A percentile compares a stretch with the other conserved stretches of the same genome.
These are phyloP conservation scores for Pseudogymnoascus sp. DNA, from an alignment of 2,329 filamentous ascomycete genomes.

Conservation along the genomic window DNA sequence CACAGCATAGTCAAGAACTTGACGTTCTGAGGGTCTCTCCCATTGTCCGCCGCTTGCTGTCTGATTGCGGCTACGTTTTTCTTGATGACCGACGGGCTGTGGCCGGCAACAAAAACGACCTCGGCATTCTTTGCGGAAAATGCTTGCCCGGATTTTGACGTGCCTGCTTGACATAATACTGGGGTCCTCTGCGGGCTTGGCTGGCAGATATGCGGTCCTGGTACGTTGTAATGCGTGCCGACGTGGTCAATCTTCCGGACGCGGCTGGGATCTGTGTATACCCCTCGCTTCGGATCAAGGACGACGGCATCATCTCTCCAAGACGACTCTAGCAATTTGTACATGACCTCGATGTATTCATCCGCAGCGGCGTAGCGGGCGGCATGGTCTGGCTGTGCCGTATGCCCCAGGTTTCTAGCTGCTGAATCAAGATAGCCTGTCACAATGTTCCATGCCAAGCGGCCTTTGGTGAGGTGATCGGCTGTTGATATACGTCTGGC, in stretches of 20 bases:
- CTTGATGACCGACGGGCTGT: conserved; percentile 53
- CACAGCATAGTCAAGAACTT: conserved; percentile 63
- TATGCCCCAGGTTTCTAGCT: conserved; percentile 53
- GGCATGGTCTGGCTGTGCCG: conserved; percentile 55
- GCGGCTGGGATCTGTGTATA: conserved; percentile 52
- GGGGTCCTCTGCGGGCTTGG: conserved; percentile 62
- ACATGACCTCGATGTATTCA: conserved; percentile 56
- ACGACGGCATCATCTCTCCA: conserved; percentile 61
- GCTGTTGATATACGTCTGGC: conserved; percentile 57
- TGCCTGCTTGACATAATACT: conserved; percentile 61
- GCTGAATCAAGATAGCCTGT: conserved; percentile 63
- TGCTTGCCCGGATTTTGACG: conserved; percentile 55
- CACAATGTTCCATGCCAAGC: conserved; percentile 47
- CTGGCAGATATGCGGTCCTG: conserved; percentile 59
- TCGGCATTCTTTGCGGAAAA: conserved; percentile 67
- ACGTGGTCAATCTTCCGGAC: conserved; percentile 60
- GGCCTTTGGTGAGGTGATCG: conserved; percentile 58
- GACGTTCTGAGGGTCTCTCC: conserved; percentile 52
- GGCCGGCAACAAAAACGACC: conserved; percentile 61
- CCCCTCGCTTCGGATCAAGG: conserved; percentile 47
- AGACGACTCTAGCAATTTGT: conserved; percentile 60
- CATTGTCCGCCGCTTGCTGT: conserved; percentile 43
- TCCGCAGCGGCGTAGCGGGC: conserved; percentile 57
- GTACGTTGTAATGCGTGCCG: conserved; percentile 56
- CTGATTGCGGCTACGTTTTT: conserved; percentile 59